Base-by-base conservation (phyloP, 306 rosid species). In the Alnus rubra region DNA sequence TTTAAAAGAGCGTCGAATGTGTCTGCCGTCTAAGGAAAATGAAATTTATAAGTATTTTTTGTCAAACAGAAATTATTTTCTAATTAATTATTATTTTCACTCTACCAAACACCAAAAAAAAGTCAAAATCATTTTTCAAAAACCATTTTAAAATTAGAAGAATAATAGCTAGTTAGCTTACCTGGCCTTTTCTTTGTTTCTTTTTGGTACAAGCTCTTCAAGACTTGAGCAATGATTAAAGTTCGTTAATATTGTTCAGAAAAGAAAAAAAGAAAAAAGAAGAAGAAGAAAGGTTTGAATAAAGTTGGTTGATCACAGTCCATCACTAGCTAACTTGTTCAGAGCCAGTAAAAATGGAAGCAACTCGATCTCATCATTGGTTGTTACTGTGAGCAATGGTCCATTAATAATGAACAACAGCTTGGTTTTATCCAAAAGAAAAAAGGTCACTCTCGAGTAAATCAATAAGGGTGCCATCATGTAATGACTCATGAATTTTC, bases 321-420 rank as follows among this genome's bases (percentile, higher is more conserved):
- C 35, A 33, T 37, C 5, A 64, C n/a, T 12, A 13, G 15, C 14
- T 12, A 13, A 35, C 14, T 33, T 6, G 5, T 19, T 30, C 14
- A 69, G 23, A 44, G 49, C 39, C 15, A 6, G 9, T 45, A 49
- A 10, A 49, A 10, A 49, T 10, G 52, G 52, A 49, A 42, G 2
- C 52, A 49, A 10, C 13, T 14, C 28, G 28, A 23, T 23, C 19
- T 71, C 60, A 59, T 71, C 35, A 64, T 30, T 11, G 76, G 76
- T 31, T 45, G 81, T 78, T 78, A 70, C 39, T 50, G 2, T 33
- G 76, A 56, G 44, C 49, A 78, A 78, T 78, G 69, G 44, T 33
- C 82, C 51, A 71, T 78, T 69, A 71, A 78, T 78, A 48, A 71
- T 45, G 33, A 71, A n/a, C 76, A 58, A 78, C 77, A 71, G 82